These are phyloP conservation scores for Suhomyces panamericanus DNA, from an alignment of 1,139 yeast species.

Conservation along the genomic window DNA sequence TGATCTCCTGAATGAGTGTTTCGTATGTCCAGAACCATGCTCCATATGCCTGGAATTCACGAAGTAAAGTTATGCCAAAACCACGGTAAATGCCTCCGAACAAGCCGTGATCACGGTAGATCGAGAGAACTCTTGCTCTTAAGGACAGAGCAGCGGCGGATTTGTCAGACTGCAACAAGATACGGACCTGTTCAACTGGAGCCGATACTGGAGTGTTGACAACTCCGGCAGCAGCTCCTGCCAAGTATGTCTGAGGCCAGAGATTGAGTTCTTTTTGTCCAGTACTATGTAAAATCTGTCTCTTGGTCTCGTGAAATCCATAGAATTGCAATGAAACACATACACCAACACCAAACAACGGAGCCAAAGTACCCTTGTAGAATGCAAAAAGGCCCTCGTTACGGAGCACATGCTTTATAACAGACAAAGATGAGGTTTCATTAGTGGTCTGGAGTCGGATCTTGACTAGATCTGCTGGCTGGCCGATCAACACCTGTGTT, in stretches of 20 bases:
- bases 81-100: constrained; percentile 60
- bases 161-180: constrained; percentile 62
- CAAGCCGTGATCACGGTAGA: constrained; percentile 49
- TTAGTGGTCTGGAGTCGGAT: constrained; percentile 58
- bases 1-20: constrained; percentile 49
- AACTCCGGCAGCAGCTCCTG: constrained; percentile 79
- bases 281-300: constrained; percentile 48
- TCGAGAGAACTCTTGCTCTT: constrained; percentile 37
- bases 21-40: constrained; percentile 81
- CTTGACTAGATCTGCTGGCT: constrained; percentile 71
- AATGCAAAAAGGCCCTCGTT: constrained; percentile 68
- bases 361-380: constrained; percentile 48
- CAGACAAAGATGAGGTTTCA: constrained; percentile 43
- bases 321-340: constrained; percentile 76
- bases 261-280: constrained; percentile 43
- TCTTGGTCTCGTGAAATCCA: constrained; percentile 74
- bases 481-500: constrained; percentile 74
- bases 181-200: constrained; percentile 76
- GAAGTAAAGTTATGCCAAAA: constrained; percentile 53
- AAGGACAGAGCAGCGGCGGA: constrained; percentile 46
- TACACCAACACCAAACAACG: constrained; percentile 61
- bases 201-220: constrained; percentile 71
- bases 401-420: constrained; percentile 53
- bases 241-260: constrained; percentile 63
- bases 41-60: constrained; percentile 82